Evolutionary conservation across 2,329 filamentous ascomycete genomes (phyloP), one percentile per base, ranked within the genome.

Genomic region (Pseudocercospora eumusae): DNA sequence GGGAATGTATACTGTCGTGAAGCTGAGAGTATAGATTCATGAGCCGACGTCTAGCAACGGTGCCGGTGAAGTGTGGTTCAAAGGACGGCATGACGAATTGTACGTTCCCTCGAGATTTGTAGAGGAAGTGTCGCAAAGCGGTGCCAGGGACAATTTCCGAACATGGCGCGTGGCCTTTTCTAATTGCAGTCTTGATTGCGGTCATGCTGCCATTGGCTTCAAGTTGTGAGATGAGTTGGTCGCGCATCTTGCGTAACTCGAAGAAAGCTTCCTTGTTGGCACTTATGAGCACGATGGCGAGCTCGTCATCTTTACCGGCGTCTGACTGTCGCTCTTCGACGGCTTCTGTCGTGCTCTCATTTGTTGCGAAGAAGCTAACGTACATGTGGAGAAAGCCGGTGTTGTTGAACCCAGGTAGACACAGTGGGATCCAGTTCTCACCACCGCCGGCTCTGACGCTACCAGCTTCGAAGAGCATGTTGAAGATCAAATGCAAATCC

Each of bases 301-400:
- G 87, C 25, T 86, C 84, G 66, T 95, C 88, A 56, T 71, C 67
- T 54, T 74, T 73, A 4, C 66, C 64, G 6, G 69, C 79, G 4
- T 73, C 69, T 56, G 70, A 60, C 13, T 77, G 75, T 5, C 76
- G 72, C 62, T 78, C 76, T 21, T 61, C 57, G 11, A 28, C 11
- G 8, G 54, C 18, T 18, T 33, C 36, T 5, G 44, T 33, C 23
- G 54, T 58, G 44, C 42, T 57, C 80, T 23, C 81, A 76, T 47
- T 82, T 40, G 85, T 81, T 68, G 91, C 87, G 64, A 99, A 85
- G 75, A 98, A 99, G 80, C 91, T 96, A 74, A 99, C 95, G 73
- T 98, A 99, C 92, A 99, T 98, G 80, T 99, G 97, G 1, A 99
- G 83, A 74, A 96, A 99, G 25, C 95, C 96, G 56, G 88, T 90